Evolutionary conservation across 2,329 filamentous ascomycete genomes (phyloP), one percentile per base, ranked within the genome.

Genomic region (Sclerotinia glacialis): DNA sequence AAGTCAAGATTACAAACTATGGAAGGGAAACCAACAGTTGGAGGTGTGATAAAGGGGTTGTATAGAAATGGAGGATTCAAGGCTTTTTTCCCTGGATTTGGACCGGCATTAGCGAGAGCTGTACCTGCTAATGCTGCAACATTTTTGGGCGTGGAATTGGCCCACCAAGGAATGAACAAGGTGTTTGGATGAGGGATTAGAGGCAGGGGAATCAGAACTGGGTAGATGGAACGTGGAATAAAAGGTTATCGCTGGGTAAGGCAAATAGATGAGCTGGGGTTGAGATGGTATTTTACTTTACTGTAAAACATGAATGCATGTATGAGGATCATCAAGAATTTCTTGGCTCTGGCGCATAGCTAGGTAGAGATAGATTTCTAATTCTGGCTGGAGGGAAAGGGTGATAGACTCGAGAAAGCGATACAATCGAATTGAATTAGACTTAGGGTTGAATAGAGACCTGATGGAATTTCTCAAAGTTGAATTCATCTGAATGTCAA

Each of bases 51-150:
- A 62, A 84, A 86, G 71, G 87, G 92, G 65, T 82, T 99, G n/a
- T 97, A 97, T 76, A 87, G 82, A 46, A 88, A 82, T 74, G 93
- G 94, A 42, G 95, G 95, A 5, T 78, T 91, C 75, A 93, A 89
- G 80, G 93, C 95, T 2, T 99, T 99, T 82, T 99, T 99, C 86
- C 95, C 95, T 7, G 95, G 95, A 31, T 93, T 99, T 73, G 94
- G 92, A 0, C 95, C 95, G 2, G 95, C 95, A 3, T 84, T 99
- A 77, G 90, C 93, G 14, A 88, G 95, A 79, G 95, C 95, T 5
- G 93, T 98, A 53, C 95, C 95, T 8, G 95, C 95, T 12, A 99
- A 99, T 77, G 95, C 95, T 2, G 95, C 95, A 42, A 98, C 95
- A 2, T 99, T 99, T 75, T 79, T 93, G 74, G 91, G 91, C 14